Conservation (phyloP, 306 rosid species). For the Trichosanthes truncata region DNA sequence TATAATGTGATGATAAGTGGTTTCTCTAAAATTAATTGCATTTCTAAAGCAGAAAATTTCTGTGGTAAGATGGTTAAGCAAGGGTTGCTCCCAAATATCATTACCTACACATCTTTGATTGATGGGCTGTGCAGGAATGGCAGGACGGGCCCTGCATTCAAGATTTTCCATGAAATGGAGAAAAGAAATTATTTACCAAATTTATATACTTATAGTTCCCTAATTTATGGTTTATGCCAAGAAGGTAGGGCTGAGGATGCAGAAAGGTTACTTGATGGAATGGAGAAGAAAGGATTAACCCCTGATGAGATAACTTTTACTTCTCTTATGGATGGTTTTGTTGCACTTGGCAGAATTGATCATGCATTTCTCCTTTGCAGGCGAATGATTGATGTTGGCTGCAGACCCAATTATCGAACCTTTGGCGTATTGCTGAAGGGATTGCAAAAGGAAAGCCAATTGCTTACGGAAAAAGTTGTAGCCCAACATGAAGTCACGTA, state of each 20-base stretch:
- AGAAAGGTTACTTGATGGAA: slow-evolving; percentile 26
- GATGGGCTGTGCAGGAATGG: slow-evolving; percentile 34
- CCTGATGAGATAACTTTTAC: slow-evolving; percentile 38
- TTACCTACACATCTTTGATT: slow-evolving; percentile 29
- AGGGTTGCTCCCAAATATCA: slow-evolving; percentile 29
- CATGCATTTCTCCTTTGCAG: slow-evolving; percentile 24
- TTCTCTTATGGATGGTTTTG: slow-evolving; percentile 35
- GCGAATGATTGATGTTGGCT: slow-evolving; percentile 25
- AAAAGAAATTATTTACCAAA: slow-evolving; percentile 25
- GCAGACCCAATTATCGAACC: slow-evolving; percentile 32
- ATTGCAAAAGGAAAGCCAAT: slow-evolving; percentile 21
- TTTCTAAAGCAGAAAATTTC: slow-evolving; percentile 18
- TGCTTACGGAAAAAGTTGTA: slow-evolving; percentile 15
- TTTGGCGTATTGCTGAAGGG: slow-evolving; percentile 24
- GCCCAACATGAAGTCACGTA: slow-evolving; percentile 15
- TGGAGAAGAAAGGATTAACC: slow-evolving; percentile 25
- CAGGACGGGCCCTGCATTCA: slow-evolving; percentile 23
- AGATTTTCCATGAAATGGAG: slow-evolving; percentile 32
- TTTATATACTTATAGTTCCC: slow-evolving; percentile 29
- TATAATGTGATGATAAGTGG: slow-evolving; percentile 35
- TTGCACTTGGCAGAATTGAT: slow-evolving; percentile 28
- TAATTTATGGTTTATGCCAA: slow-evolving; percentile 31
- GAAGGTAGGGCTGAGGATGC: slow-evolving; percentile 34
- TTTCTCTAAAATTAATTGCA: slow-evolving; percentile 19
- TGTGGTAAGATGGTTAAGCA: slow-evolving; percentile 20